A percentile compares a stretch with the other conserved stretches of the same genome.
These are phyloP conservation scores for Eucalyptus globulus DNA, from an alignment of 345 rosid species.

Conservation along the genomic window DNA sequence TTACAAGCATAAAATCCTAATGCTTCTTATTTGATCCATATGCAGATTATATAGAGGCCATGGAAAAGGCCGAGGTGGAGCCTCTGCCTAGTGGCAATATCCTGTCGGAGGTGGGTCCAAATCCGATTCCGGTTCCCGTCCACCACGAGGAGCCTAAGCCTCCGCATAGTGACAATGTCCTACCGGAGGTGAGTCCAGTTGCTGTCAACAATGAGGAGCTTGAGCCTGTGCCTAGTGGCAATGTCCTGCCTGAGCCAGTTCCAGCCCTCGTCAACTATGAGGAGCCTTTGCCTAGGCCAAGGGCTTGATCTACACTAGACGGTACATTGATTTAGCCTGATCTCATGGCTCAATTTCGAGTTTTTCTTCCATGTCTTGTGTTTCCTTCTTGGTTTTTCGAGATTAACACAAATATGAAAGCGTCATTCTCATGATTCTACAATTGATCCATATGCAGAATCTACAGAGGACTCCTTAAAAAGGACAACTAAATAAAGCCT, in stretches of 20 bases:
- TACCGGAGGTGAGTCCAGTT: no score
- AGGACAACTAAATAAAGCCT: background rate
- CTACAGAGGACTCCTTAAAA: background rate
- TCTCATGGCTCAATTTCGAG: background rate
- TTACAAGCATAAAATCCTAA: no score
- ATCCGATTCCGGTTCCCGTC: no score
- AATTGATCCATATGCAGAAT: background rate
- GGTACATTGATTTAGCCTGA: background rate
- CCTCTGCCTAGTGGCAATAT: no score
- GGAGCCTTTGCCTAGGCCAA: background rate
- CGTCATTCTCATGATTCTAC: background rate
- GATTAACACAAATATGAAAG: background rate
- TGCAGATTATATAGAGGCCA: no score
- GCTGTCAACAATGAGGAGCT: no score
- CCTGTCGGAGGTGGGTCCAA: rapidly evolving
- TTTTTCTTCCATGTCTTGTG: background rate
- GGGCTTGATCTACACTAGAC: background rate
- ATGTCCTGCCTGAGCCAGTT: background rate
- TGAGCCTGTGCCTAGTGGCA: background rate
- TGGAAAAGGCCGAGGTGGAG: no score
- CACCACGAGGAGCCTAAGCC: no score
- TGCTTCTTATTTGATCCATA: no score
- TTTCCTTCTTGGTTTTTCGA: background rate
- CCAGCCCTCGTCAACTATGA: no score
- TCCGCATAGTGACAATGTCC: no score